Conservation (phyloP, 31 red algal species). For the Porphyra umbilicalis region DNA sequence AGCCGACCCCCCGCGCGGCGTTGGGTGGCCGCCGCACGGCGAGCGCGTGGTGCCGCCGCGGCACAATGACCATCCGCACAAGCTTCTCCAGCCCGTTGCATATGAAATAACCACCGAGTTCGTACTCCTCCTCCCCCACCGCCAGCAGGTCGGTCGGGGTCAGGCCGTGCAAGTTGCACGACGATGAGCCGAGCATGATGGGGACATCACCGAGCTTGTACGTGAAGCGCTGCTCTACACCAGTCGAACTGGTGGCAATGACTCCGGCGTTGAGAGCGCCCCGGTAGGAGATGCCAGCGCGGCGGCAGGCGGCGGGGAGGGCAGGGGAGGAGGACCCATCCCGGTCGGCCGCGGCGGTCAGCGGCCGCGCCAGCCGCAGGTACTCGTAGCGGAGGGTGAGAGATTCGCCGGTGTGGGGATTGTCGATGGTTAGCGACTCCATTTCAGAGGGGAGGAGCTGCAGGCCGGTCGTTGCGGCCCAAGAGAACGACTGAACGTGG, state of each 20-base stretch:
- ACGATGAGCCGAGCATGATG: conserved; percentile 59
- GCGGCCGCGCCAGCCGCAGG: conserved; percentile 30
- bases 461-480: conserved; percentile 51
- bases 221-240: conserved; percentile 18
- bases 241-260: conserved; percentile 21
- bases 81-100: conserved; percentile 87
- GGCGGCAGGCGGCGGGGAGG: conserved; percentile 38
- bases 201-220: conserved; percentile 65
- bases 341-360: neutral
- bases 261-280: conserved; percentile 34
- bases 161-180: conserved; percentile 60
- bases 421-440: conserved; percentile 37
- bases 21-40: conserved; percentile 42
- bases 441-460: conserved; percentile 32
- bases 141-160: conserved; percentile 29
- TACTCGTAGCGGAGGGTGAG: conserved; percentile 17
- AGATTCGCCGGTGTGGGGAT: conserved; percentile 14
- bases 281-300: conserved; percentile 20
- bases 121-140: conserved; percentile 85
- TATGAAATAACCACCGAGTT: conserved; percentile 71
- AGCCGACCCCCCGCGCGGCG: conserved; percentile 44
- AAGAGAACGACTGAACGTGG: conserved; percentile 75
- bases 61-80: conserved; percentile 65
- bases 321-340: neutral
- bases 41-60: conserved; percentile 76